Evolutionary conservation across 108 stramenopile species (phyloP).

Genomic region (Mayamaea pseudoterrestris): DNA sequence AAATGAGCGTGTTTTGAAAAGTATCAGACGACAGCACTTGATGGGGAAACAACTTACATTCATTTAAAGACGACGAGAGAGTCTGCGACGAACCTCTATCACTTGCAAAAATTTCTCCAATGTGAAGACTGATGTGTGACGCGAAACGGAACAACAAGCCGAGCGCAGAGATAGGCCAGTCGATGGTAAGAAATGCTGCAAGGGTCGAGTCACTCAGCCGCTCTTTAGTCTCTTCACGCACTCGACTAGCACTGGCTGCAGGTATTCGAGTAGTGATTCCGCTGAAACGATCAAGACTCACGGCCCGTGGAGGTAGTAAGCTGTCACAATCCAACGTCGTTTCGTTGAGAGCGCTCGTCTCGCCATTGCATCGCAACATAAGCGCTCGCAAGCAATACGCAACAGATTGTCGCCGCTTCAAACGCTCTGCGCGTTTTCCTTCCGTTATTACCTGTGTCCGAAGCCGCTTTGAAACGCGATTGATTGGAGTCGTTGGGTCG

Average conservation of each 20-base stretch:
- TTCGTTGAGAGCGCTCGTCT: no score
- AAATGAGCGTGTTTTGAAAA: no score
- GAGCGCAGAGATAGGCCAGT: no score
- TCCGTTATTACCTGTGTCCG: slow-evolving; percentile 51
- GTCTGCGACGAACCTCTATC: slow-evolving; percentile 13
- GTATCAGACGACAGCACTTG: no score
- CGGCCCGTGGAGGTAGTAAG: no score
- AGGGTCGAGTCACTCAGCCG: no score
- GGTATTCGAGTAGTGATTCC: no score
- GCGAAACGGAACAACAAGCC: slow-evolving; percentile 29
- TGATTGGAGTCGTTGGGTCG: neutral
- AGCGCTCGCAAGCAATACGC: slow-evolving; percentile 49
- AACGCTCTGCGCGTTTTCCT: slow-evolving; percentile 30
- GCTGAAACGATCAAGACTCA: no score
- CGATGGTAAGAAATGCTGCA: no score
- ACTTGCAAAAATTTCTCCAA: slow-evolving; percentile 25
- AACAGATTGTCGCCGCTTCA: slow-evolving; percentile 21
- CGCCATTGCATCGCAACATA: slow-evolving; percentile 27
- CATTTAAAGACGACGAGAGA: slow-evolving; percentile 26
- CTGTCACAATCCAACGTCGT: no score
- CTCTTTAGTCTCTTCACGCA: no score
- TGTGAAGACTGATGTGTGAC: slow-evolving; percentile 27
- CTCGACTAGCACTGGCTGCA: no score
- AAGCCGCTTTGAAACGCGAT: slow-evolving; percentile 54
- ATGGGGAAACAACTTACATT: slow-evolving; percentile 23